Evolutionary conservation across 2,329 filamentous ascomycete species (phyloP).

Genomic region (Paraconiothyrium brasiliense): DNA sequence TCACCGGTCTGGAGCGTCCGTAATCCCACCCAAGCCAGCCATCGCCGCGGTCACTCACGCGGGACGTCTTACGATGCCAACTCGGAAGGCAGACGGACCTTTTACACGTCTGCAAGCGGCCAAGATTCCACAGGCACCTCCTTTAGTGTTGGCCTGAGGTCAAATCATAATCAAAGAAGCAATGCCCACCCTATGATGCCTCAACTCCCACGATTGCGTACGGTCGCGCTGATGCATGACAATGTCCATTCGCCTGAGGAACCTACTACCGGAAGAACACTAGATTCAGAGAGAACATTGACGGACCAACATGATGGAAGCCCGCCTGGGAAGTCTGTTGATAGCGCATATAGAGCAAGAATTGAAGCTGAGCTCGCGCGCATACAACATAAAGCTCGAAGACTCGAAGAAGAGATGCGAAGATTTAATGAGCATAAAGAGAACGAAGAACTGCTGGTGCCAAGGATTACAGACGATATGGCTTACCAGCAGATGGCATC

Average conservation of each 20-base stretch:
- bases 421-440: conserved; percentile 23
- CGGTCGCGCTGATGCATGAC: not conserved
- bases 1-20: conserved; percentile 16
- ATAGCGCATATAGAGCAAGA: conserved; percentile 28
- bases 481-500: conserved; percentile 33
- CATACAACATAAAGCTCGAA: conserved; percentile 31
- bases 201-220: conserved; percentile 7
- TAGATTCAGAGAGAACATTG: conserved; percentile 31
- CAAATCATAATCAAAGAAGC: conserved; percentile 23
- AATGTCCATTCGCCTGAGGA: conserved; percentile 8
- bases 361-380: conserved; percentile 29
- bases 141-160: conserved; percentile 26
- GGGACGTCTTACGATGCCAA: conserved; percentile 35
- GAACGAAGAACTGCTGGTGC: conserved; percentile 7
- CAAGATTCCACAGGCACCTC: conserved; percentile 33
- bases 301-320: conserved; percentile 26
- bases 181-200: conserved; percentile 17
- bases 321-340: conserved; percentile 23
- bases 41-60: conserved; percentile 22
- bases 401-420: conserved; percentile 26
- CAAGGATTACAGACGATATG: conserved; percentile 30
- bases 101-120: conserved; percentile 35
- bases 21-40: not conserved
- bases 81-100: conserved; percentile 34
- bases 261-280: conserved; percentile 17